Percentiles rank a stretch among this genome's conserved stretches.
Evolutionary conservation across 768 basidiomycete genomes (phyloP).

Genomic region (Russula ochroleuca): DNA sequence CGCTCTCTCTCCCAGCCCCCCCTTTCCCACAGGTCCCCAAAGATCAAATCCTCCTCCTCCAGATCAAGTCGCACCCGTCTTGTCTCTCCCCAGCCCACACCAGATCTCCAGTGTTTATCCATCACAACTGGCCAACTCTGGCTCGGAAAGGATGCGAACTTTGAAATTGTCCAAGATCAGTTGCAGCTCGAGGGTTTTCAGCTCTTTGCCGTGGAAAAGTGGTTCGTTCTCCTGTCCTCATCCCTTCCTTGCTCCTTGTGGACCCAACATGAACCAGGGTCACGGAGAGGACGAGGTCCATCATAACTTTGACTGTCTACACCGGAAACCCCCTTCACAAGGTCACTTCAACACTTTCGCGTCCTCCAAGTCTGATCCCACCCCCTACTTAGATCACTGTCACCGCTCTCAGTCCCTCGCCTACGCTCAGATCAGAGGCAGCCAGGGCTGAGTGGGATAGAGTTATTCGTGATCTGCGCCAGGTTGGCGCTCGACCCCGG

Average conservation of each 20-base stretch:
- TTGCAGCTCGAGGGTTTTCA: conserved; percentile 62
- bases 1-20: conserved; percentile 4
- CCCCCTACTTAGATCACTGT: conserved; percentile 48
- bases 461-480: conserved; percentile 55
- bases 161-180: conserved; percentile 47
- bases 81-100: conserved; percentile 8
- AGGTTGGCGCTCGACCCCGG: conserved; percentile 71
- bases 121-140: conserved; percentile 33
- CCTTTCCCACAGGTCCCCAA: conserved; percentile 17
- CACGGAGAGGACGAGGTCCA: conserved; percentile 56
- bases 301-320: conserved; percentile 65
- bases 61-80: conserved; percentile 25
- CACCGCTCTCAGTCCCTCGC: conserved; percentile 48
- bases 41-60: conserved; percentile 2
- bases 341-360: conserved; percentile 33
- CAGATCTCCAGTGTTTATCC: background rate
- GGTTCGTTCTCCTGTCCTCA: conserved; percentile 39
- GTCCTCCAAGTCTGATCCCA: background rate
- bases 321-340: conserved; percentile 72
- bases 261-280: conserved; percentile 43
- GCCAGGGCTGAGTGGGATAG: conserved; percentile 56
- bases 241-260: conserved; percentile 1
- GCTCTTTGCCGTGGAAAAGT: conserved; percentile 84
- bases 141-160: conserved; percentile 45
- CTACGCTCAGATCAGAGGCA: conserved; percentile 41